A percentile compares a stretch with the other conserved stretches of the same genome.
Evolutionary conservation across 306 rosid species (phyloP).

Genomic region (Trifolium fragiferum): DNA sequence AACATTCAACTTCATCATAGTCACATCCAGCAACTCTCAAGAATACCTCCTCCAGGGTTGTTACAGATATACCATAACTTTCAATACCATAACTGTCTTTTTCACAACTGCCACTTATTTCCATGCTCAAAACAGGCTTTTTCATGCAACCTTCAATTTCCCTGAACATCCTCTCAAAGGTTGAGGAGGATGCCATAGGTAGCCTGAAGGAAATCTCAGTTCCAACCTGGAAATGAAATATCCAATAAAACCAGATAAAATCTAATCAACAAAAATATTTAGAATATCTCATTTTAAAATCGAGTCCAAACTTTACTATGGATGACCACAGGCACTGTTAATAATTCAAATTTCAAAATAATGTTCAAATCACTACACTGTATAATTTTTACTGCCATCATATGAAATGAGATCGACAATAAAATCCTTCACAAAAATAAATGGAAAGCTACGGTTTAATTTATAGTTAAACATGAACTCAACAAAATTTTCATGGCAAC

Average conservation of each 20-base stretch:
- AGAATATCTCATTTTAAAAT: background rate
- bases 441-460: constrained; percentile 6
- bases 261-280: constrained; percentile 32
- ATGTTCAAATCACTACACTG: constrained; percentile 30
- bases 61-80: constrained; percentile 96
- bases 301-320: constrained; percentile 17
- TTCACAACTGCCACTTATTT: constrained; percentile 47
- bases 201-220: constrained; percentile 98
- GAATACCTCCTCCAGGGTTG: constrained; percentile 98
- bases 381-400: background rate
- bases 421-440: constrained; percentile 33
- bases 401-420: constrained; percentile 27
- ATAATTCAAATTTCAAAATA: too few relatives aligned
- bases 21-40: constrained; percentile 92
- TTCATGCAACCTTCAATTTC: constrained; percentile 92
- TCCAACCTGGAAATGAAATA: constrained; percentile 76
- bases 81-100: constrained; percentile 75
- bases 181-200: constrained; percentile 85
- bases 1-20: constrained; percentile 62
- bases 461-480: constrained; percentile 26
- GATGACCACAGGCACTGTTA: constrained; percentile 15
- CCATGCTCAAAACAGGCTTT: constrained; percentile 49
- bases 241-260: constrained; percentile 35
- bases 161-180: constrained; percentile 87
- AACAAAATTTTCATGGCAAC: constrained; percentile 18